A percentile compares a stretch with the other conserved stretches of the same genome.
phyloP scores from a whole-genome alignment of 2,329 filamentous ascomycete genomes.

The Trichophyton simii region DNA sequence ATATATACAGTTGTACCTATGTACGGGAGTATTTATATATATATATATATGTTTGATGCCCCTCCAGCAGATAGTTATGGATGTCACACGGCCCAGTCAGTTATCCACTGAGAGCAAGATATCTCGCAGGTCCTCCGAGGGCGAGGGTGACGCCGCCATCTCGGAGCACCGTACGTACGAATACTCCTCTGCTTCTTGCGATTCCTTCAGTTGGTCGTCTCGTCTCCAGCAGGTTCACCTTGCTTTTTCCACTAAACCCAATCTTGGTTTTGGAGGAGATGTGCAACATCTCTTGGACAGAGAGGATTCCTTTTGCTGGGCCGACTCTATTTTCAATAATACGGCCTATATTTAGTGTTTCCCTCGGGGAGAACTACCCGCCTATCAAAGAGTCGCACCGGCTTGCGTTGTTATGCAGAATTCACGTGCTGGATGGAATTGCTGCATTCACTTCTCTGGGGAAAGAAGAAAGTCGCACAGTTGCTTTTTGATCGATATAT shows the following conservation, averaged over 20 bases:
- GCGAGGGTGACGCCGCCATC: not conserved
- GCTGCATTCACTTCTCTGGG: not conserved
- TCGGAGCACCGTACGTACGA: not conserved
- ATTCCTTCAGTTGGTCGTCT: not conserved
- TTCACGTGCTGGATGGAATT: not conserved
- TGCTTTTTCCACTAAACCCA: constrained; percentile 2
- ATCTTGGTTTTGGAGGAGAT: not conserved
- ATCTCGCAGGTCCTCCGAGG: not conserved
- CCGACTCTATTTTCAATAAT: not conserved
- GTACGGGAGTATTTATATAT: not conserved
- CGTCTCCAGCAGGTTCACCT: not conserved
- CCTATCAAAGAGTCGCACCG: not conserved
- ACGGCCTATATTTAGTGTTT: constrained; percentile 2
- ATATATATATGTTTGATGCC: not conserved
- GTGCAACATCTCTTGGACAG: not conserved
- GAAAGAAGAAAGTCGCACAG: not conserved
- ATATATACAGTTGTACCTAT: not conserved
- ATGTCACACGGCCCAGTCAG: not conserved
- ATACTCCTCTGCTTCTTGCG: not conserved
- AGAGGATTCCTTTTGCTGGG: not conserved
- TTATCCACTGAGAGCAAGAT: too few relatives aligned
- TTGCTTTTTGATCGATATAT: not conserved
- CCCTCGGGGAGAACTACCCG: not conserved
- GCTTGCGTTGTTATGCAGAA: not conserved
- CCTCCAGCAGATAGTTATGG: not conserved